A percentile compares a stretch with the other conserved stretches of the same genome.
Conservation (phyloP, 2,329 filamentous ascomycete genomes). For the Nemania sp. region DNA sequence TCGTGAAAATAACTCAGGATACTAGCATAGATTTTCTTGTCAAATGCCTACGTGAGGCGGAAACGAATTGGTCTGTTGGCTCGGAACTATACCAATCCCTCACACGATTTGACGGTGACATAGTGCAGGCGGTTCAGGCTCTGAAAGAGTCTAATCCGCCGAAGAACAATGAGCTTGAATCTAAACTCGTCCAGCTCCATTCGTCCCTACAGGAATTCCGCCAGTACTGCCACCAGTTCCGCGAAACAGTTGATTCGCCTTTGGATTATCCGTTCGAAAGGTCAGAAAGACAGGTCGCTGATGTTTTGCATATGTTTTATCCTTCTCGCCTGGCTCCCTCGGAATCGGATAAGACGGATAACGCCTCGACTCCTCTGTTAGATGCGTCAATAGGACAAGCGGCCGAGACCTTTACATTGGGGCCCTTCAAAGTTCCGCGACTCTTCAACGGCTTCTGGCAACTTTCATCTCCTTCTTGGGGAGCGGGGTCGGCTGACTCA, state of each 20-base stretch:
- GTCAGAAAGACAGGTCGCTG: conserved; percentile 50
- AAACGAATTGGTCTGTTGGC: conserved; percentile 43
- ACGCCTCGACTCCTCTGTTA: background rate
- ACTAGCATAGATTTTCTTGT: conserved; percentile 47
- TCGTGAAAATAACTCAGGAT: background rate
- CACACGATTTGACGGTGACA: conserved; percentile 50
- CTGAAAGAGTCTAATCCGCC: conserved; percentile 51
- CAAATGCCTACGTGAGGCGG: conserved; percentile 36
- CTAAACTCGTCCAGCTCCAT: conserved; percentile 39
- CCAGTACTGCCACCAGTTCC: conserved; percentile 48
- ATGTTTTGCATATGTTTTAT: conserved; percentile 47
- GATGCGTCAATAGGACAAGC: conserved; percentile 1
- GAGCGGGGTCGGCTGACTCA: conserved; percentile 43
- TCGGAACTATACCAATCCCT: conserved; percentile 44
- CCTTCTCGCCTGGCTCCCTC: conserved; percentile 18
- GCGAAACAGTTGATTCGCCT: conserved; percentile 31
- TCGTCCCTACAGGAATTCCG: conserved; percentile 42
- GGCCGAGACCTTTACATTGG: conserved; percentile 43
- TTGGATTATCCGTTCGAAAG: conserved; percentile 47
- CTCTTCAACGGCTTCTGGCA: conserved; percentile 51
- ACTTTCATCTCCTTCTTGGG: conserved; percentile 50
- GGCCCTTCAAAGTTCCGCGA: conserved; percentile 42
- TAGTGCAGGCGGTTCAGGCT: conserved; percentile 55
- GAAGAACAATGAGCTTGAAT: conserved; percentile 38
- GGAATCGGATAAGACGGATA: background rate